Percentiles rank a stretch among this genome's conserved stretches.
These are phyloP conservation scores for Teunomyces tritomae DNA, from an alignment of 805 yeast species.

Conservation along the genomic window DNA sequence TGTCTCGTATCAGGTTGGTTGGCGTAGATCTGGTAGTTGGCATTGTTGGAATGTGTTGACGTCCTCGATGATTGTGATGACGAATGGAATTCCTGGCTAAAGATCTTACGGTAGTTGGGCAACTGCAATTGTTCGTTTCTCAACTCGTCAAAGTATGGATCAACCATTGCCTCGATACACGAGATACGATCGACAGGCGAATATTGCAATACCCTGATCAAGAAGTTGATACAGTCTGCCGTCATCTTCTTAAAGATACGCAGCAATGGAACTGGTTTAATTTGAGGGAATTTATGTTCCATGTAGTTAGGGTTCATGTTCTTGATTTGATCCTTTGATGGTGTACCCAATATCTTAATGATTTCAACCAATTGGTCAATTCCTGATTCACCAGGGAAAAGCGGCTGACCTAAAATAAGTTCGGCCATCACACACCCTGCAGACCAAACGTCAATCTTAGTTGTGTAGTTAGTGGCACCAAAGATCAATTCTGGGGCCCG, in stretches of 20 bases:
- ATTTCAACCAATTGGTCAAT: constrained; percentile 97
- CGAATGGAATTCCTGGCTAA: constrained; percentile 31
- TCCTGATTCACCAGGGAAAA: constrained; percentile 97
- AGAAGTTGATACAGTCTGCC: constrained; percentile 52
- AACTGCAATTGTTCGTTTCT: constrained; percentile 36
- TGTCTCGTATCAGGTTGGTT: constrained; percentile 40
- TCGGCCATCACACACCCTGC: constrained; percentile 99
- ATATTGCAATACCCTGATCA: constrained; percentile 59
- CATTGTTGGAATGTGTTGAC: constrained; percentile 30
- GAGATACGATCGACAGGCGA: constrained; percentile 65
- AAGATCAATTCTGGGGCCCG: constrained; percentile 97
- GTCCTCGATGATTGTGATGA: constrained; percentile 14
- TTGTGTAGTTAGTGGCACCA: constrained; percentile 95
- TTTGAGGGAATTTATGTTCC: constrained; percentile 93
- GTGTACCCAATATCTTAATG: constrained; percentile 93
- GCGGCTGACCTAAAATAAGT: constrained; percentile 88
- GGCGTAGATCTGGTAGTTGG: constrained; percentile 39
- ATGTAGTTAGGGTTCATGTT: constrained; percentile 96
- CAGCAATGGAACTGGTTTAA: constrained; percentile 70
- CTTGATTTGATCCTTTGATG: constrained; percentile 84
- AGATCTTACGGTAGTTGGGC: constrained; percentile 44
- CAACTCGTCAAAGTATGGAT: constrained; percentile 56
- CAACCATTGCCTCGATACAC: constrained; percentile 52
- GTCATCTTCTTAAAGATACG: constrained; percentile 63
- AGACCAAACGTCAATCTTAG: constrained; percentile 96